Base-by-base conservation (phyloP, 1,284 basidiomycete genomes). In the Moniliophthora roreri region DNA sequence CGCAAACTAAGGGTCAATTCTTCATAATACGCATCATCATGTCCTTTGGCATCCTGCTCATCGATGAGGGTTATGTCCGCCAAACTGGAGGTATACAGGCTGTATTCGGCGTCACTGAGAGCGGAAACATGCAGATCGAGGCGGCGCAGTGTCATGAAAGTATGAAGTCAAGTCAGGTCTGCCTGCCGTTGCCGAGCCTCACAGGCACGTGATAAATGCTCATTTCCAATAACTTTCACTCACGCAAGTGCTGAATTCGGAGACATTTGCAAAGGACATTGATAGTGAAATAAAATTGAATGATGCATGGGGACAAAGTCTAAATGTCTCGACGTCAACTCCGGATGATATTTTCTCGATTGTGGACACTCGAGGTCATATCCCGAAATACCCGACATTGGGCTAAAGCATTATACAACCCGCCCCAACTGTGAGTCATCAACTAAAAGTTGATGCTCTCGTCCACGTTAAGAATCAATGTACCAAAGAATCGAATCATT, bases 71-170 rank as follows among this genome's bases (percentile, higher is more conserved):
- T 67, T 48, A 91, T 74, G 62, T 88, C 85, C 38, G 67, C 65
- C 40, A 91, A 71, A 34, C 79, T 80, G 9, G 75, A 57, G 0
- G 84, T 88, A 69, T 86, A 90, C 11, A 82, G 64, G 8, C 72
- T 65, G 65, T 89, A 90, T 67, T 90, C 88, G 16, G 73, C 69
- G 65, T 89, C 81, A 62, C 78, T 89, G 57, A 91, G 82, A 1
- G 88, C 88, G 41, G 87, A 89, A 16, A 81, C 73, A 60, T 91
- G 88, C 1, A 91, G 77, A 23, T 73, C 76, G 18, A 90, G 77
- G 34, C 77, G 79, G 52, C 87, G 78, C 70, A 74, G 75, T 35
- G 58, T 53, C 55, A 56, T 56, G 16, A 36, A 52, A 38, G 44
- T 46, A 46, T 46, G 24, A 28, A 46, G 24, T 15, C 13, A 46